These are phyloP conservation scores for Trichoderma gracile DNA, from an alignment of 2,329 filamentous ascomycete genomes.

Conservation along the genomic window DNA sequence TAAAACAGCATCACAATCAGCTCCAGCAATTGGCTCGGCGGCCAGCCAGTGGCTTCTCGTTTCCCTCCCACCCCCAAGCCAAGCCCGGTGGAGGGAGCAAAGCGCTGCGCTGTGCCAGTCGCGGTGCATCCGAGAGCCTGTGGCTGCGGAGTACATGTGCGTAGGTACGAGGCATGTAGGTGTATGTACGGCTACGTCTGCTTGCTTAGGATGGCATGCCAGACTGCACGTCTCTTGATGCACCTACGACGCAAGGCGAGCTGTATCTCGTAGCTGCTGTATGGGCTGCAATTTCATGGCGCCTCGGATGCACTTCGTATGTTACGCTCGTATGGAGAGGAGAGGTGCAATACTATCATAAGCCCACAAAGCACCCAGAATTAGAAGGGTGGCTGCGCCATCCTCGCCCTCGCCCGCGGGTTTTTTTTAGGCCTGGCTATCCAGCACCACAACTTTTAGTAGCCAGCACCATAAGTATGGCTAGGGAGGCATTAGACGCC, in stretches of 20 bases:
- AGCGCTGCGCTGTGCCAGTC: conserved; percentile 24
- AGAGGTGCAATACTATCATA: conserved; percentile 12
- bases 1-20: background rate
- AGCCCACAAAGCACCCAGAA: conserved; percentile 37
- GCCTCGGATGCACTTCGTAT: conserved; percentile 16
- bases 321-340: conserved; percentile 23
- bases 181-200: too few relatives aligned
- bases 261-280: too few relatives aligned
- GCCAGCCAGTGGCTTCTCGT: conserved; percentile 2
- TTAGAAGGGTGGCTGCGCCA: conserved; percentile 42
- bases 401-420: conserved; percentile 20
- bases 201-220: too few relatives aligned
- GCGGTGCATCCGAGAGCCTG: conserved; percentile 34
- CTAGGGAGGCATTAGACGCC: too few relatives aligned
- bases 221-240: conserved; percentile 1
- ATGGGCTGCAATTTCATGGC: background rate
- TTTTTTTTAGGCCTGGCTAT: background rate
- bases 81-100: conserved; percentile 5
- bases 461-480: too few relatives aligned
- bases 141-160: background rate
- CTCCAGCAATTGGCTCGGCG: conserved; percentile 10
- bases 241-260: too few relatives aligned
- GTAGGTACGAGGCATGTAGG: too few relatives aligned
- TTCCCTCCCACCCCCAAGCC: background rate
- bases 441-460: too few relatives aligned